Conservation (phyloP, 2,329 filamentous ascomycete species). For the Geosmithia morbida region DNA sequence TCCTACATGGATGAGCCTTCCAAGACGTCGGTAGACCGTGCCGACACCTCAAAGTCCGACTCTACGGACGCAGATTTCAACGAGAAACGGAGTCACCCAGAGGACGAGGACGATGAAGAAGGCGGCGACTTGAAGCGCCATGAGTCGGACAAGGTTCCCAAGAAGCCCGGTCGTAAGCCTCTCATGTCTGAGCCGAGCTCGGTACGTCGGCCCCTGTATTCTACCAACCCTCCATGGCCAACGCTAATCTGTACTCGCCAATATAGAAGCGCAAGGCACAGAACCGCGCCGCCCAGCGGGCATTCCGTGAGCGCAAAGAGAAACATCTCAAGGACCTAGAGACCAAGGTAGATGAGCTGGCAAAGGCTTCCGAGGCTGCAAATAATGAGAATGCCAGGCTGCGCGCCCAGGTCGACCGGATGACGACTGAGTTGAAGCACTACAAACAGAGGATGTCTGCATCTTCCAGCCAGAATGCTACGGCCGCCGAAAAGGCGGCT, state of each 20-base stretch:
- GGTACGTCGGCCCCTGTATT: constrained; percentile 41
- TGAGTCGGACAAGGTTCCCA: constrained; percentile 73
- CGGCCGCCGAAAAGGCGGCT: constrained; percentile 22
- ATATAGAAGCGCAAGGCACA: constrained; percentile 91
- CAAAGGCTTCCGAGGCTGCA: constrained; percentile 70
- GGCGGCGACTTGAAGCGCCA: constrained; percentile 50
- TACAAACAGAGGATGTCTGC: constrained; percentile 77
- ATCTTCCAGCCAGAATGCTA: constrained; percentile 16
- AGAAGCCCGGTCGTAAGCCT: constrained; percentile 94
- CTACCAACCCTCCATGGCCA: not conserved
- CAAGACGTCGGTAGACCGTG: constrained; percentile 65
- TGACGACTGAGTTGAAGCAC: constrained; percentile 73
- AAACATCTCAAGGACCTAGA: constrained; percentile 79
- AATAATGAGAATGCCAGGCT: constrained; percentile 77
- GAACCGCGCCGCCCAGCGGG: constrained; percentile 81
- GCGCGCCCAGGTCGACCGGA: constrained; percentile 73
- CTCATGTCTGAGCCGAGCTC: constrained; percentile 91
- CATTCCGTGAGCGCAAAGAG: constrained; percentile 90
- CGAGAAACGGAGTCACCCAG: constrained; percentile 61
- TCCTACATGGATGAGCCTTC: constrained; percentile 31
- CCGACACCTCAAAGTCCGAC: constrained; percentile 41
- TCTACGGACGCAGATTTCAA: constrained; percentile 38
- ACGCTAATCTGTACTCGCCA: not conserved
- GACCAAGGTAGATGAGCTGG: constrained; percentile 58
- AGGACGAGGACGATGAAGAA: constrained; percentile 53